Percentiles rank a stretch among this genome's conserved stretches.
Evolutionary conservation across 306 rosid species (phyloP).

Genomic region (Parietaria judaica): DNA sequence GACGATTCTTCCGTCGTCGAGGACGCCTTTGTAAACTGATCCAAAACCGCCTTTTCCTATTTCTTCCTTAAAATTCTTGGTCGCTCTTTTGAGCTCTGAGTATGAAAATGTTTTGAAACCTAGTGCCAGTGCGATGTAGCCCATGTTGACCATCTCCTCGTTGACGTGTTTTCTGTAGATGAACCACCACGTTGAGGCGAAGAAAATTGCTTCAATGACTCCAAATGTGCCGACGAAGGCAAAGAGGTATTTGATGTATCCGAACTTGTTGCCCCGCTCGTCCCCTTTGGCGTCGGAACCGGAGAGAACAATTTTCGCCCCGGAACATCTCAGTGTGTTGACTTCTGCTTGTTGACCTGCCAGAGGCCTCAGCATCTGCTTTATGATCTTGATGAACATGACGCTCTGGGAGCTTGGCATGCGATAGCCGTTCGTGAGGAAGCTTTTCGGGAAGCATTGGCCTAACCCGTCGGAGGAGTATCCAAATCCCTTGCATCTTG

Average conservation of each 20-base stretch:
- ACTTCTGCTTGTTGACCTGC: not conserved
- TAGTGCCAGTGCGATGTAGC: conserved; percentile 23
- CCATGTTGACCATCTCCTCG: conserved; percentile 28
- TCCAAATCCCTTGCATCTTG: conserved; percentile 29
- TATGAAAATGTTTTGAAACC: conserved; percentile 27
- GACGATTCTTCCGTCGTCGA: conserved; percentile 28
- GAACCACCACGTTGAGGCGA: conserved; percentile 31
- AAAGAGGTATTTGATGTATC: conserved; percentile 15
- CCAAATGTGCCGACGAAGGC: conserved; percentile 23
- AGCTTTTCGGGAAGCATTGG: conserved; percentile 23
- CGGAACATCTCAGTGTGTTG: conserved; percentile 19
- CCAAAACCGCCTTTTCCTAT: conserved; percentile 33
- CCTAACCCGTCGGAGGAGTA: conserved; percentile 24
- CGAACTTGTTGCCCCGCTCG: conserved; percentile 4
- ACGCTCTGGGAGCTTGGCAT: conserved; percentile 8
- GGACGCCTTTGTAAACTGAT: conserved; percentile 27
- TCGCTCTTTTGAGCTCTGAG: conserved; percentile 22
- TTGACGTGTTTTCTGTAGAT: conserved; percentile 13
- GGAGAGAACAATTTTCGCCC: conserved; percentile 4
- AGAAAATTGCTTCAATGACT: conserved; percentile 13
- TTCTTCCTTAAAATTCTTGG: conserved; percentile 29
- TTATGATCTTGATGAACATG: conserved; percentile 17
- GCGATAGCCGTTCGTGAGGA: conserved; percentile 17
- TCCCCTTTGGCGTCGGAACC: conserved; percentile 1
- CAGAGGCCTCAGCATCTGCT: conserved; percentile 1